Conservation (phyloP, 1,139 yeast species). For the Lodderomyces oxycetoniae region DNA sequence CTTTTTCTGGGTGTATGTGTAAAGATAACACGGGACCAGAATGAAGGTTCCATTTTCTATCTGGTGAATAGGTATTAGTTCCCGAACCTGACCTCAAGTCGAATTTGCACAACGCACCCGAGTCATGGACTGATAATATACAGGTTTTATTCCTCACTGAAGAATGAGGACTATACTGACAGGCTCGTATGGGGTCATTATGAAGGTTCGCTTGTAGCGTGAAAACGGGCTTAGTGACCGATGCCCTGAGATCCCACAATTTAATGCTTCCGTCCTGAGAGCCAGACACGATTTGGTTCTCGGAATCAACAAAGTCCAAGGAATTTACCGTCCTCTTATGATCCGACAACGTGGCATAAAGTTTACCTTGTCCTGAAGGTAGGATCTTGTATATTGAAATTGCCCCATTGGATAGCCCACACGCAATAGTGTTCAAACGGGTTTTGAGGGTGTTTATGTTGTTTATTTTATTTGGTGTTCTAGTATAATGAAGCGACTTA, state of each 20-base stretch:
- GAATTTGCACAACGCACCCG: slow-evolving; percentile 82
- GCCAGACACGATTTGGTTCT: slow-evolving; percentile 68
- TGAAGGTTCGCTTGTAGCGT: slow-evolving; percentile 45
- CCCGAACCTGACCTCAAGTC: slow-evolving; percentile 51
- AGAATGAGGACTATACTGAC: slow-evolving; percentile 55
- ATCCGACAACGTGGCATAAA: slow-evolving; percentile 51
- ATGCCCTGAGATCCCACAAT: slow-evolving; percentile 78
- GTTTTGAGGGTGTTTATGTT: slow-evolving; percentile 41
- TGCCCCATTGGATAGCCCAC: slow-evolving; percentile 41
- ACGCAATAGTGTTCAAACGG: slow-evolving; percentile 32
- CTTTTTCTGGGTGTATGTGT: slow-evolving; percentile 83
- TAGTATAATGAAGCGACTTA: slow-evolving; percentile 42
- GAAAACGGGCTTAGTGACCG: slow-evolving; percentile 41
- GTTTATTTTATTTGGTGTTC: slow-evolving; percentile 31
- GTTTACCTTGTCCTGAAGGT: slow-evolving; percentile 35
- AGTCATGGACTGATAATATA: slow-evolving; percentile 71
- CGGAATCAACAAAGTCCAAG: slow-evolving; percentile 58
- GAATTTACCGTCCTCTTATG: slow-evolving; percentile 82
- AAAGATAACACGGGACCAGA: slow-evolving; percentile 86
- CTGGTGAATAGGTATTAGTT: slow-evolving; percentile 33
- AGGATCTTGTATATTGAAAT: slow-evolving; percentile 32
- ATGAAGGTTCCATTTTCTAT: slow-evolving; percentile 79
- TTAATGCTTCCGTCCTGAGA: slow-evolving; percentile 89
- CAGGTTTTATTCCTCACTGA: slow-evolving; percentile 28
- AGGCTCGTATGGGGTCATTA: slow-evolving; percentile 61